A percentile compares a stretch with the other conserved stretches of the same genome.
These are phyloP conservation scores for Amaranthus cruentus DNA, from an alignment of 148 eudicot genomes.

Conservation along the genomic window DNA sequence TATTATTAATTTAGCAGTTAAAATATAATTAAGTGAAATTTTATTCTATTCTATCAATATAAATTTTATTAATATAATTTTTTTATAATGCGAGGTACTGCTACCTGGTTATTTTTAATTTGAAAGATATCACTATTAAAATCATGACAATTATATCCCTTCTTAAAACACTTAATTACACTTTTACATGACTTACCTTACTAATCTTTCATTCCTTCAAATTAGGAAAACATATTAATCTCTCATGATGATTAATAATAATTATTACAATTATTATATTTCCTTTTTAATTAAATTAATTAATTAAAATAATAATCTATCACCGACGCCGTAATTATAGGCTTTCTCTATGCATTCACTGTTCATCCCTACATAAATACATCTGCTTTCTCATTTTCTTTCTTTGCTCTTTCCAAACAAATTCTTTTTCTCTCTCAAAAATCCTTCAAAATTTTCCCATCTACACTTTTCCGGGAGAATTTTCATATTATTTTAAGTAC, in stretches of 20 bases:
- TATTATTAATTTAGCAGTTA: too few relatives aligned
- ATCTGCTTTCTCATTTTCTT: not conserved
- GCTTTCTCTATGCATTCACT: not conserved
- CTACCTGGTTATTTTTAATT: not conserved
- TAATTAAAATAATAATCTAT: not conserved
- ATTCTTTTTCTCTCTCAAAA: not conserved
- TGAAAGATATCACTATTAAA: not conserved
- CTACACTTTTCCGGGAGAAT: slow-evolving; percentile 21
- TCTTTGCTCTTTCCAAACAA: not conserved
- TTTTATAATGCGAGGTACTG: too few relatives aligned
- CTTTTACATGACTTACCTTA: not conserved
- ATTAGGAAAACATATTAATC: not conserved
- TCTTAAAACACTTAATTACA: slow-evolving; percentile 1
- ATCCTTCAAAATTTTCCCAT: slow-evolving; percentile 6
- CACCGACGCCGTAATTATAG: slow-evolving; percentile 43
- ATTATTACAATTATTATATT: not conserved
- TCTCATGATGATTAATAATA: not conserved
- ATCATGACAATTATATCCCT: not conserved
- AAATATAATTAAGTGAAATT: too few relatives aligned
- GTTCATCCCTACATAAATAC: slow-evolving; percentile 13
- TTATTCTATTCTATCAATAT: not conserved
- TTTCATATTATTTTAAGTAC: not conserved
- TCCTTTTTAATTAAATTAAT: not conserved
- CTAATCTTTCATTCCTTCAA: too few relatives aligned
- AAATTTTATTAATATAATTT: too few relatives aligned